These are phyloP conservation scores for Xylaria sp. DNA, from an alignment of 2,329 filamentous ascomycete species.

Conservation along the genomic window DNA sequence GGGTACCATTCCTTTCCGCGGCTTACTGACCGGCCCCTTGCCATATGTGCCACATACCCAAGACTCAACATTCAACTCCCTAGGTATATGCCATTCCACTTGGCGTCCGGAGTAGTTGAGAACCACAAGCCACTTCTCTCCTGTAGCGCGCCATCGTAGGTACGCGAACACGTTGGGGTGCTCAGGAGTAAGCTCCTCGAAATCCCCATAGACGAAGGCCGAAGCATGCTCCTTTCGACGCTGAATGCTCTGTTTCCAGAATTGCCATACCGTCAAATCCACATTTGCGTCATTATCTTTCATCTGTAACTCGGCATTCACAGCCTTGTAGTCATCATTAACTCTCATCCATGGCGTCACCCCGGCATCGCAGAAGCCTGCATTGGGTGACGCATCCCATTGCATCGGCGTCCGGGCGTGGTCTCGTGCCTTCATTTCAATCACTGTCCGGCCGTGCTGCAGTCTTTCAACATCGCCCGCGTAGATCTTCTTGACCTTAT, in stretches of 20 bases:
- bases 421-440: constrained; percentile 72
- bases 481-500: constrained; percentile 53
- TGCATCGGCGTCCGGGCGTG: constrained; percentile 76
- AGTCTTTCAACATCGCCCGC: constrained; percentile 54
- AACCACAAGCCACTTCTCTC: constrained; percentile 48
- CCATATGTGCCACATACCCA: constrained; percentile 28
- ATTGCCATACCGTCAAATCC: constrained; percentile 60
- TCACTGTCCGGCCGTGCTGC: constrained; percentile 59
- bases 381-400: constrained; percentile 67
- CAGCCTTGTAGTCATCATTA: constrained; percentile 60
- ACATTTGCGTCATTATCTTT: not conserved
- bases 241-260: constrained; percentile 68
- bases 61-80: not conserved
- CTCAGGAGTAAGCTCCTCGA: constrained; percentile 47
- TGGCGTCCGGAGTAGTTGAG: constrained; percentile 37
- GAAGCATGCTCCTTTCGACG: constrained; percentile 67
- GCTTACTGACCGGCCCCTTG: constrained; percentile 11
- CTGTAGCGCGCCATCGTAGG: constrained; percentile 41
- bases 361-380: constrained; percentile 68
- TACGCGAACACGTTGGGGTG: constrained; percentile 45
- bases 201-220: constrained; percentile 68
- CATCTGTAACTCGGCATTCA: constrained; percentile 69
- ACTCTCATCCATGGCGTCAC: constrained; percentile 70
- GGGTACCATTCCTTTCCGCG: constrained; percentile 14
- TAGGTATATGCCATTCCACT: constrained; percentile 24